A percentile compares a stretch with the other conserved stretches of the same genome.
These are phyloP conservation scores for Aspergillus sp. DNA, from an alignment of 2,329 filamentous ascomycete genomes.

Conservation along the genomic window DNA sequence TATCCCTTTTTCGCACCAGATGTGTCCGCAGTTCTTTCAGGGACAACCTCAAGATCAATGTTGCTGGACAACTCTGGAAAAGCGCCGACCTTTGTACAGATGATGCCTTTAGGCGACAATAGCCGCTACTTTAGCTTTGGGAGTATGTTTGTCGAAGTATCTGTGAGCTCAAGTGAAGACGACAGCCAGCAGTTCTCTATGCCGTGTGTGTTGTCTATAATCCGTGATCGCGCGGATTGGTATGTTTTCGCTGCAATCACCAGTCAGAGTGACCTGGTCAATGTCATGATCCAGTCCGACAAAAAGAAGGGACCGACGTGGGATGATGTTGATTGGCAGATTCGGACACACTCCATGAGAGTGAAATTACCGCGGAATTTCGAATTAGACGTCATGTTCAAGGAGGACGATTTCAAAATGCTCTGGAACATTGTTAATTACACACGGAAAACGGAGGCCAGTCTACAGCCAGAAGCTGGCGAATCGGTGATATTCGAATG, in stretches of 20 bases:
- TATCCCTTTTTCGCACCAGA: constrained; percentile 75
- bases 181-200: constrained; percentile 68
- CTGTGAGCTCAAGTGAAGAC: constrained; percentile 68
- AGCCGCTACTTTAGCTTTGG: constrained; percentile 74
- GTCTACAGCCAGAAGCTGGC: constrained; percentile 66
- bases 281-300: constrained; percentile 69
- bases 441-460: constrained; percentile 71
- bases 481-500: constrained; percentile 70
- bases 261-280: constrained; percentile 76
- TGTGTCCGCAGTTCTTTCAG: constrained; percentile 68
- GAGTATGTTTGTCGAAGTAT: constrained; percentile 72
- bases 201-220: constrained; percentile 72
- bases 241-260: constrained; percentile 71
- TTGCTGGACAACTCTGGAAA: constrained; percentile 49
- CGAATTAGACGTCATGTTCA: constrained; percentile 67
- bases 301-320: constrained; percentile 70
- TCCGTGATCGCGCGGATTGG: constrained; percentile 68
- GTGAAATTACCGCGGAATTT: constrained; percentile 75
- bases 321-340: constrained; percentile 79
- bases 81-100: constrained; percentile 59
- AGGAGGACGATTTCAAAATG: constrained; percentile 73
- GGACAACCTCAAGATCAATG: constrained; percentile 47
- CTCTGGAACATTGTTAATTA: constrained; percentile 86
- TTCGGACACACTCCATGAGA: constrained; percentile 64
- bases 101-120: constrained; percentile 76